phyloP scores from a whole-genome alignment of 108 stramenopile species.

The Epithemia pelagica region DNA sequence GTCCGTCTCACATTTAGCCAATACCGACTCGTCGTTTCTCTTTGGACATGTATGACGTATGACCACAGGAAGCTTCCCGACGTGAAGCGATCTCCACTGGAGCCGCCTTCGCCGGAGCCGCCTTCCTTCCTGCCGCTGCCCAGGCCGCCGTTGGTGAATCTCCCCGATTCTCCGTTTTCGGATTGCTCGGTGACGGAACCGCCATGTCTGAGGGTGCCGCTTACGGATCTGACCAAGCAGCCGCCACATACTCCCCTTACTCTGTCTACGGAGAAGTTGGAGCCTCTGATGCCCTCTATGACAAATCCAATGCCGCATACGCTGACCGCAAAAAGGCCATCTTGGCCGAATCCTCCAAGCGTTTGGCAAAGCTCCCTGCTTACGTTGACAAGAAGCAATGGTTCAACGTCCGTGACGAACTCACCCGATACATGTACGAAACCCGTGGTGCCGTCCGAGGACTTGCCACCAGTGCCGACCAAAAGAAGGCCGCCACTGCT shows the following conservation, averaged over 20 bases:
- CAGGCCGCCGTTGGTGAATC: slow-evolving; percentile 82
- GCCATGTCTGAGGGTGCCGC: slow-evolving; percentile 84
- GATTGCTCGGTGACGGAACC: slow-evolving; percentile 75
- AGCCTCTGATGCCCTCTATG: slow-evolving; percentile 39
- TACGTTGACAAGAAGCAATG: slow-evolving; percentile 78
- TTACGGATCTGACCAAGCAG: slow-evolving; percentile 73
- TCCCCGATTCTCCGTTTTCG: slow-evolving; percentile 87
- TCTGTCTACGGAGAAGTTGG: slow-evolving; percentile 62
- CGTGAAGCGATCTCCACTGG: slow-evolving; percentile 60
- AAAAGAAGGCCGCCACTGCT: slow-evolving; percentile 56
- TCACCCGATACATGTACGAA: slow-evolving; percentile 89
- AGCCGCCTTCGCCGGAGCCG: slow-evolving; percentile 70
- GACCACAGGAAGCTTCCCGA: slow-evolving; percentile 47
- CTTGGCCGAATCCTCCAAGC: slow-evolving; percentile 67
- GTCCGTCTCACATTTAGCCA: background rate
- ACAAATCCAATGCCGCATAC: slow-evolving; percentile 34
- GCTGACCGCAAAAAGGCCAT: slow-evolving; percentile 72
- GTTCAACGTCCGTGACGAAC: slow-evolving; percentile 80
- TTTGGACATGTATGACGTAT: too few species aligned
- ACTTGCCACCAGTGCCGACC: slow-evolving; percentile 54
- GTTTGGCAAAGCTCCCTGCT: slow-evolving; percentile 52
- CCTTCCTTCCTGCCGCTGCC: slow-evolving; percentile 70
- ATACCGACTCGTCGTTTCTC: background rate
- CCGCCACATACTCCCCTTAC: slow-evolving; percentile 70
- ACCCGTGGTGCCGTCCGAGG: slow-evolving; percentile 73